Conservation (phyloP, 1,284 basidiomycete genomes). For the Cutaneotrichosporon spelunceum region DNA sequence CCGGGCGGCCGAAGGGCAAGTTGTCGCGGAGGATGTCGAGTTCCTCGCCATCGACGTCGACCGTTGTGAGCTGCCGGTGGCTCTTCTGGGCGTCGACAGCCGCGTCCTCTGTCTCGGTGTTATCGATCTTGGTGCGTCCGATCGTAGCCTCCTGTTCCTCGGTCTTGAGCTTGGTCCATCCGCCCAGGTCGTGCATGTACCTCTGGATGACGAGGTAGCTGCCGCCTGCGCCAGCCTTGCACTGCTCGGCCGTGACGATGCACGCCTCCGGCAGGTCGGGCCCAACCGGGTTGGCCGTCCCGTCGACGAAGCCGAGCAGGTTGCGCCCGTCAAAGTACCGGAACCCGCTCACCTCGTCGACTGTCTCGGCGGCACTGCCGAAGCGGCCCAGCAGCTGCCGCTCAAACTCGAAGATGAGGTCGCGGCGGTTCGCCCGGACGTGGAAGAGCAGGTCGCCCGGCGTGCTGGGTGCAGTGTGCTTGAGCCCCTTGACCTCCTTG, state of each 20-base stretch:
- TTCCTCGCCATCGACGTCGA: conserved; percentile 16
- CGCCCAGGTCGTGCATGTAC: conserved; percentile 22
- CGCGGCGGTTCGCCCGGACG: conserved; percentile 21
- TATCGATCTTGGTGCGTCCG: conserved; percentile 25
- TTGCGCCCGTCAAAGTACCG: conserved; percentile 27
- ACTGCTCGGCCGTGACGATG: conserved; percentile 7
- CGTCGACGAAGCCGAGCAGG: conserved; percentile 25
- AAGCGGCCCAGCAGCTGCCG: conserved; percentile 15
- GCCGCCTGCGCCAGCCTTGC: conserved; percentile 11
- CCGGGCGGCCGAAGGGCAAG: conserved; percentile 24
- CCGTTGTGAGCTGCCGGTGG: conserved; percentile 23
- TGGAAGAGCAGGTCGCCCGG: conserved; percentile 23
- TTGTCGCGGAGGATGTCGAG: conserved; percentile 27
- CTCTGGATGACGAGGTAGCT: conserved; percentile 22
- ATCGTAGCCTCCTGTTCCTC: conserved; percentile 22
- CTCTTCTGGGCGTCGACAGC: conserved; percentile 17
- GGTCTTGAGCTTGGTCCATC: conserved; percentile 14
- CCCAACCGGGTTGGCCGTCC: conserved; percentile 26
- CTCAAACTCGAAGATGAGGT: conserved; percentile 24
- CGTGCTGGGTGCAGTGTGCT: conserved; percentile 18
- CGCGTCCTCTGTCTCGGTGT: conserved; percentile 20
- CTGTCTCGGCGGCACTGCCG: conserved; percentile 12
- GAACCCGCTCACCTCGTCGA: conserved; percentile 19
- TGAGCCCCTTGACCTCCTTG: conserved; percentile 17
- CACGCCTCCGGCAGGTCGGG: conserved; percentile 4